phyloP scores from a whole-genome alignment of 768 basidiomycete species.

The Brasilioporus rufonigricans region DNA sequence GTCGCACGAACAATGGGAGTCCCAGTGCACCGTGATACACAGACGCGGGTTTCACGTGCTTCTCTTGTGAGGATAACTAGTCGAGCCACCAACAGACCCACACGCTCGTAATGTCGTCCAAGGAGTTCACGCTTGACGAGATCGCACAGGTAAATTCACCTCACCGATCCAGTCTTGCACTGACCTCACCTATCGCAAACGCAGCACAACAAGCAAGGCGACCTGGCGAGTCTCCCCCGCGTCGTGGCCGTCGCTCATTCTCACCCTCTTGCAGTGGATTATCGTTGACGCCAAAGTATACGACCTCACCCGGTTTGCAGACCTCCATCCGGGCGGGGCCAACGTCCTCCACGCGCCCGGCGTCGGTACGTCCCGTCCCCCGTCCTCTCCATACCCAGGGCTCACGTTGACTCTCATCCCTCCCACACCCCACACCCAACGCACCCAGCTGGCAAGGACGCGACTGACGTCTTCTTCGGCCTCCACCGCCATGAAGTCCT shows the following conservation, averaged over 20 bases:
- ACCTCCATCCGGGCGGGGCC: conserved; percentile 81
- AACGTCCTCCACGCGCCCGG: conserved; percentile 65
- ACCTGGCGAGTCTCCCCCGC: conserved; percentile 52
- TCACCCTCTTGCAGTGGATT: conserved; percentile 57
- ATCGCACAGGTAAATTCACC: conserved; percentile 63
- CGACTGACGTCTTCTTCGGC: conserved; percentile 80
- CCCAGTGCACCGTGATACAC: too few species aligned
- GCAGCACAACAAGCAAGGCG: conserved; percentile 85
- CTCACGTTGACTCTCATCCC: too few species aligned
- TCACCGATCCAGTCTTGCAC: not conserved
- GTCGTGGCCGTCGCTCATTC: conserved; percentile 1
- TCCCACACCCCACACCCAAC: too few species aligned
- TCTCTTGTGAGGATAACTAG: too few species aligned
- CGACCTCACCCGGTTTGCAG: conserved; percentile 75
- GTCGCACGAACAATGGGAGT: too few species aligned
- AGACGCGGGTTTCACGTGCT: too few species aligned
- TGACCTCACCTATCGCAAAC: not conserved
- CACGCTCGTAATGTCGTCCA: not conserved
- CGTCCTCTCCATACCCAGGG: not conserved
- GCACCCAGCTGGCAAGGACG: conserved; percentile 61
- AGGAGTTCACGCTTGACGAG: conserved; percentile 42
- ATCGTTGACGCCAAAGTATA: conserved; percentile 80
- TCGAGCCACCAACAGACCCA: too few species aligned
- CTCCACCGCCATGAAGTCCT: conserved; percentile 84
- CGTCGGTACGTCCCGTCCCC: conserved; percentile 46